Base-by-base conservation (phyloP, 202 grass and related monocot genomes). In the Schoenoplectus tabernaemontani region DNA sequence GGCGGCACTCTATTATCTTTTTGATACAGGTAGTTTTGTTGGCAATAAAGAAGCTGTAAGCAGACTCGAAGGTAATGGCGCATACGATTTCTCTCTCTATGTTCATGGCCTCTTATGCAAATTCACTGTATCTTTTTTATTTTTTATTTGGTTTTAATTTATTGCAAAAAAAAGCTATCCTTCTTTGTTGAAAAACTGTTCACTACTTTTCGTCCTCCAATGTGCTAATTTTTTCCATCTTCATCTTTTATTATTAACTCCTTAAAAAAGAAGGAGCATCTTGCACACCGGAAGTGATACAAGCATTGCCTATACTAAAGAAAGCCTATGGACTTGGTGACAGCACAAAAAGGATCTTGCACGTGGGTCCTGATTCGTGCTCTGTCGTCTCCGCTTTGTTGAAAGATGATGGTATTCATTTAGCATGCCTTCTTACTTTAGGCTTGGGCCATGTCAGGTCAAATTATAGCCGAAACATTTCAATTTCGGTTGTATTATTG, bases 331-430 rank as follows among this genome's bases (percentile, higher is more conserved):
- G 78, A 36, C 41, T 80, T 53, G 96, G 92, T 23, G 86, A 78
- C 46, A 78, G 51, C 46, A 91, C 88, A 83, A 85, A 88, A 24
- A 87, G 90, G 84, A 82, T 99, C 79, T 90, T 99, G 67, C 96
- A 99, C 79, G 96, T 99, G 76, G 96, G 96, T 48, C 90, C 92
- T 19, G 96, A 99, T 86, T 87, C 88, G 58, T 99, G 96, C 83
- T 84, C 90, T 63, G 83, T 96, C 54, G 90, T 99, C 87, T 99
- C 88, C 76, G 84, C 75, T 53, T 92, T 99, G 84, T 85, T 99
- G 76, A 95, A 99, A 81, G 96, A 99, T 89, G 78, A 88, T 69
- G 82, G 80, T 82, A 72, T 58, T 19, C 32, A 38, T 78, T 39
- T 80, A 61, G 15, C 58, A 79, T 61, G 41, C 38, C 1, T 61